Evolutionary conservation across 768 basidiomycete species (phyloP), one percentile per base, ranked within the genome.

Genomic region (Tricholomella constricta): DNA sequence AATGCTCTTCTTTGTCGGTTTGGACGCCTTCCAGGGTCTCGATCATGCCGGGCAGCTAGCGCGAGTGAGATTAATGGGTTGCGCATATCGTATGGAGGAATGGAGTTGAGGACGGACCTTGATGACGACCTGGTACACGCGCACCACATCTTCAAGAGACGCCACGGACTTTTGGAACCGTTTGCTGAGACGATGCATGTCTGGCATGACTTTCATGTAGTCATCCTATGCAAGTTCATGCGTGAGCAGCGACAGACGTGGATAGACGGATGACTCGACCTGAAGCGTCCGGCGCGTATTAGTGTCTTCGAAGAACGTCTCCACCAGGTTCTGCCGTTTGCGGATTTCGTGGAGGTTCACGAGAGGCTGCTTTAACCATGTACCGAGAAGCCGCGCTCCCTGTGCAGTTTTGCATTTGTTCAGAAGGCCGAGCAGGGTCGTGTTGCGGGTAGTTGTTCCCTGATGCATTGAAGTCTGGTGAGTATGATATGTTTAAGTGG

Each of bases 381-480:
- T 86, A 0, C 86, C 90, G 3, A 99, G 77, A 35, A 97, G 68
- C 50, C 97, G 76, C 12, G 90, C 85, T 0, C 97, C 97, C 65
- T 99, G 97, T 0, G 91, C 85, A 0, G 97, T 98, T 72, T 97
- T 97, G 76, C 96, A 97, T 61, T 90, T 91, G 68, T 98, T 97
- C 52, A 99, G 72, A 7, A 97, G 73, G 1, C 94, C 94, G 48
- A 94, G 84, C 5, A 99, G 68, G 3, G 92, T 95, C 26, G 89
- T 91, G 57, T 89, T 94, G 64, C 91, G 88, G 48, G 84, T 85
- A 2, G 82, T 74, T 6, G 79, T 80, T 36, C 79, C 81, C 82
- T 86, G 22, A 52, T 36, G 2, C n/a, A n/a, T n/a, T n/a, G n/a
- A n/a, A n/a, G n/a, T n/a, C n/a, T n/a, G n/a, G n/a, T n/a, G n/a